Percentiles rank a stretch among this genome's conserved stretches.
Evolutionary conservation across 441 rosid genomes (phyloP).

Genomic region (Adansonia gregorii): DNA sequence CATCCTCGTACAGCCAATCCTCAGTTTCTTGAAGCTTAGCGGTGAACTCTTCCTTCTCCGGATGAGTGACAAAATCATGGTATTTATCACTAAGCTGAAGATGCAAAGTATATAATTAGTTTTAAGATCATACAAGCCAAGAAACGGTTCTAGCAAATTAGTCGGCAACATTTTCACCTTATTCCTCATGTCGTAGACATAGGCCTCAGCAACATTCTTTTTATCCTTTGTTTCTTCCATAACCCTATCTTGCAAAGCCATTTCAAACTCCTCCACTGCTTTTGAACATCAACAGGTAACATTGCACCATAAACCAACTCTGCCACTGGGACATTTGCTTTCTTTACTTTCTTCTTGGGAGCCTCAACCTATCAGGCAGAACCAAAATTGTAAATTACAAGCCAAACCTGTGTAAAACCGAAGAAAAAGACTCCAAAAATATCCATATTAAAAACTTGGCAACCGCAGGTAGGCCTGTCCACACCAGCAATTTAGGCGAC

Average conservation of each 20-base stretch:
- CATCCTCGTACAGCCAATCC: conserved; percentile 98
- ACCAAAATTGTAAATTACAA: not conserved
- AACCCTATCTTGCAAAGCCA: conserved; percentile 94
- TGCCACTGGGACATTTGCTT: conserved; percentile 69
- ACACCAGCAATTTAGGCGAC: not conserved
- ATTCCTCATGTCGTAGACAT: conserved; percentile 95
- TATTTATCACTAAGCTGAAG: conserved; percentile 75
- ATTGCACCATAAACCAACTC: conserved; percentile 80
- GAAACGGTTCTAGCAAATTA: not conserved
- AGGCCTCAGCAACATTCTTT: conserved; percentile 95
- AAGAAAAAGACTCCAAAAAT: not conserved
- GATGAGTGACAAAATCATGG: conserved; percentile 69
- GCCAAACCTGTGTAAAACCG: not conserved
- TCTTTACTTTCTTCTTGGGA: conserved; percentile 88
- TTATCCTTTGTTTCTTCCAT: conserved; percentile 97
- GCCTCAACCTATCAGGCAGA: conserved; percentile 61
- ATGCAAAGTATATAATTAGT: conserved; percentile 21
- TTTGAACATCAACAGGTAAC: conserved; percentile 63
- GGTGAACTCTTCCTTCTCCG: conserved; percentile 69
- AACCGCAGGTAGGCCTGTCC: not conserved
- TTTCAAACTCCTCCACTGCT: conserved; percentile 92
- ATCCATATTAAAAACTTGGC: not conserved
- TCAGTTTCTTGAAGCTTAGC: conserved; percentile 76
- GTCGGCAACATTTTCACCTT: conserved; percentile 50
- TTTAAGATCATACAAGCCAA: not conserved